Evolutionary conservation across 1,284 basidiomycete genomes (phyloP).

Genomic region (Meripilus lineatus): DNA sequence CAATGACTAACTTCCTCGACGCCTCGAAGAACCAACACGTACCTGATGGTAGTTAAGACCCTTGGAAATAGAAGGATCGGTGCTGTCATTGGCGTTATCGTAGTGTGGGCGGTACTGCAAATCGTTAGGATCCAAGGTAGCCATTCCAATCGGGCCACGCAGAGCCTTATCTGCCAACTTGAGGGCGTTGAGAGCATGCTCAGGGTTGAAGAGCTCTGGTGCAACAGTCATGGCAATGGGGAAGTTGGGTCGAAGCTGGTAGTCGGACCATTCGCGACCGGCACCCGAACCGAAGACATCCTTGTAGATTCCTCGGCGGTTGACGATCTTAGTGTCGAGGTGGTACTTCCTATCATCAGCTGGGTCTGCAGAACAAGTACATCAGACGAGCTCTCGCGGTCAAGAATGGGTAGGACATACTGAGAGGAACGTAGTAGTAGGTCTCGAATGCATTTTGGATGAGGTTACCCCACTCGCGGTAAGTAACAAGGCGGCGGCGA

Average conservation of each 20-base stretch:
- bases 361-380: constrained; percentile 40
- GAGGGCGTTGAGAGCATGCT: constrained; percentile 77
- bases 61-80: constrained; percentile 81
- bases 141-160: constrained; percentile 87
- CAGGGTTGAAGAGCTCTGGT: constrained; percentile 87
- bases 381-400: neutral
- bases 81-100: constrained; percentile 87
- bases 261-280: constrained; percentile 92
- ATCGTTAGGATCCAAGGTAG: constrained; percentile 84
- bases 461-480: constrained; percentile 86
- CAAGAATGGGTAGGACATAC: constrained; percentile 33
- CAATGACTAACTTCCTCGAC: neutral
- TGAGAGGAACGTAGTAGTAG: constrained; percentile 85
- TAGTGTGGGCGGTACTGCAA: constrained; percentile 86
- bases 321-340: constrained; percentile 70
- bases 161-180: constrained; percentile 73
- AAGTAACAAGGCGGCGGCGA: constrained; percentile 70
- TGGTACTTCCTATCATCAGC: constrained; percentile 70
- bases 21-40: constrained; percentile 21
- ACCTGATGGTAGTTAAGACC: constrained; percentile 88
- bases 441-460: constrained; percentile 88
- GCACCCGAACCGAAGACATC: constrained; percentile 89
- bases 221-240: constrained; percentile 96
- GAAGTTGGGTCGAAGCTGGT: constrained; percentile 92
- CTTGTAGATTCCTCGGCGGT: constrained; percentile 96